Evolutionary conservation across 352 stramenopile species (phyloP).

Genomic region (Phytophthora constricta): DNA sequence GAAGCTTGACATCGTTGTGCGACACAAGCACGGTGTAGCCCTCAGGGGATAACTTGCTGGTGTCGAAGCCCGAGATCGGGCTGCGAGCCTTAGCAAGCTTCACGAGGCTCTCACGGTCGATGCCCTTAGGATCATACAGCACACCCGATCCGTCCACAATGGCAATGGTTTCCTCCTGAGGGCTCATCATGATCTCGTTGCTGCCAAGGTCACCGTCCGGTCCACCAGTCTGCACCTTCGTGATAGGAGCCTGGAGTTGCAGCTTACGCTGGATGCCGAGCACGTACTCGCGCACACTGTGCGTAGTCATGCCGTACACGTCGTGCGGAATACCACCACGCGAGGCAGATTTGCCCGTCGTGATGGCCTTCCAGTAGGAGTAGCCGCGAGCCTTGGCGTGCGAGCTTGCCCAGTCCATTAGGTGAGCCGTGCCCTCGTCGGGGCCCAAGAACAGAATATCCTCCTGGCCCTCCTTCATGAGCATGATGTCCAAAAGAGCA

Average conservation of each 20-base stretch:
- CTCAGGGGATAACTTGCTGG: conserved; percentile 63
- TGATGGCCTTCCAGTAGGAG: conserved; percentile 96
- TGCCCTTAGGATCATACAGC: conserved; percentile 94
- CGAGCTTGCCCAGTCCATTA: conserved; percentile 96
- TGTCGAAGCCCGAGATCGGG: conserved; percentile 92
- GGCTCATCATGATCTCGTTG: conserved; percentile 98
- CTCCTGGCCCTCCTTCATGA: conserved; percentile 95
- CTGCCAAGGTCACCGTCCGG: conserved; percentile 97
- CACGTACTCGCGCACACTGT: conserved; percentile 97
- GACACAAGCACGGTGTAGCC: conserved; percentile 74
- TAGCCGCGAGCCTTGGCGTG: conserved; percentile 94
- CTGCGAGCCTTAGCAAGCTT: conserved; percentile 90
- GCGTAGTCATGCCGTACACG: conserved; percentile 97
- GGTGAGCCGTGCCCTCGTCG: conserved; percentile 97
- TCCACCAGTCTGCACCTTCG: conserved; percentile 96
- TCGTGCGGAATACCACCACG: conserved; percentile 98
- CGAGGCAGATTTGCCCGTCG: conserved; percentile 95
- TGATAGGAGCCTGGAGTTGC: conserved; percentile 93
- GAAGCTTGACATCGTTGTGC: conserved; percentile 78
- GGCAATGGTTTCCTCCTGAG: conserved; percentile 95
- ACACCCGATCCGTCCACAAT: conserved; percentile 95
- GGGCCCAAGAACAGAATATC: conserved; percentile 98
- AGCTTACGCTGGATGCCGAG: conserved; percentile 93
- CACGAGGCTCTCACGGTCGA: conserved; percentile 93
- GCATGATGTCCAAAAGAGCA: conserved; percentile 95